A percentile compares a stretch with the other conserved stretches of the same genome.
Evolutionary conservation across 2,329 filamentous ascomycete species (phyloP).

Genomic region (Macrophomina pseudophaseolina): DNA sequence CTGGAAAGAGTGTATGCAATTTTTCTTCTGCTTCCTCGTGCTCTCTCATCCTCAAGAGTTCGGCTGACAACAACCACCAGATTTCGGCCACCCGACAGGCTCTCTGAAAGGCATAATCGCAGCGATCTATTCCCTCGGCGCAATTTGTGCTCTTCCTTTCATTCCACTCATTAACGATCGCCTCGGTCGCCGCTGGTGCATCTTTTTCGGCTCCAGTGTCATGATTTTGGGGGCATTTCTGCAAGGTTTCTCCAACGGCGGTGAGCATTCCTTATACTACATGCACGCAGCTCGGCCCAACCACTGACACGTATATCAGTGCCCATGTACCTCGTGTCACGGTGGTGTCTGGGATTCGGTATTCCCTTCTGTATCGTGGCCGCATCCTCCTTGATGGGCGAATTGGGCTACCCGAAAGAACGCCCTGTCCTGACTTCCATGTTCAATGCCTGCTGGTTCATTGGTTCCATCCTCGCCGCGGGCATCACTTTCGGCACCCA

Average conservation of each 20-base stretch:
- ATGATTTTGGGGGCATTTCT: conserved; percentile 25
- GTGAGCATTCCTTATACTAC: conserved; percentile 29
- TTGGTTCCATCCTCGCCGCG: conserved; percentile 62
- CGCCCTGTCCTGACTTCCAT: conserved; percentile 68
- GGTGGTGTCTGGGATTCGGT: conserved; percentile 70
- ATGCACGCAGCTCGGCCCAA: no score
- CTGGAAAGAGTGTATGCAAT: conserved; percentile 32
- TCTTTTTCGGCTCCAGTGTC: conserved; percentile 26
- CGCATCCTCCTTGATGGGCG: conserved; percentile 67
- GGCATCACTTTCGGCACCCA: conserved; percentile 69
- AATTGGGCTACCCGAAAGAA: conserved; percentile 72
- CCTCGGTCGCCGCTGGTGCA: conserved; percentile 33
- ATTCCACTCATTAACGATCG: conserved; percentile 36
- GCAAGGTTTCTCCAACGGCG: conserved; percentile 47
- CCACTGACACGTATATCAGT: conserved; percentile 29
- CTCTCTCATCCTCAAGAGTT: background rate
- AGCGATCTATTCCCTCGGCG: conserved; percentile 35
- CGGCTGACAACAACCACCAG: conserved; percentile 17
- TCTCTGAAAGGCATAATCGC: conserved; percentile 34
- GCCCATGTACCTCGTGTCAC: conserved; percentile 62
- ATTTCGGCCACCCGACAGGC: conserved; percentile 34
- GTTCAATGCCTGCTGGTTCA: conserved; percentile 72
- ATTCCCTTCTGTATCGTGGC: conserved; percentile 68
- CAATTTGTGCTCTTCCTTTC: conserved; percentile 33
- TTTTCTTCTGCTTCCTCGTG: conserved; percentile 32